Percentiles rank a stretch among this genome's conserved stretches.
Evolutionary conservation across 495 filamentous ascomycete species (phyloP).

Genomic region (Penicillium bialowiezense): DNA sequence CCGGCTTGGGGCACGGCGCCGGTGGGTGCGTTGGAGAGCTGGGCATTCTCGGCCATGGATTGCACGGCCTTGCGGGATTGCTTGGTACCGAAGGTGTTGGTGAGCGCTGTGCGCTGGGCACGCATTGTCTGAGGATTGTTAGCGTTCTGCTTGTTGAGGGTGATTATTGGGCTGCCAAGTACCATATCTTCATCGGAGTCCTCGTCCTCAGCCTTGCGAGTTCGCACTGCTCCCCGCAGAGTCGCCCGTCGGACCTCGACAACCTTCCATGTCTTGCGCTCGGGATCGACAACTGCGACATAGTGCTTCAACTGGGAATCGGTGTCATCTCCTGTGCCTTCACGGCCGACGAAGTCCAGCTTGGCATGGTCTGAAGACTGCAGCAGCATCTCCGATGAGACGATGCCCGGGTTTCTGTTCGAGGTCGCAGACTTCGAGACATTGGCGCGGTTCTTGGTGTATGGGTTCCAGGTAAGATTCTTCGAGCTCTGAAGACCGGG

Average conservation of each 20-base stretch:
- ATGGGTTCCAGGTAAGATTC: slow-evolving; percentile 59
- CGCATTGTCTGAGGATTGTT: slow-evolving; percentile 38
- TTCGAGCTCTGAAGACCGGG: slow-evolving; percentile 62
- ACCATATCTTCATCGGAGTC: slow-evolving; percentile 42
- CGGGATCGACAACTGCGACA: slow-evolving; percentile 78
- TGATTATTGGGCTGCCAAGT: too few relatives aligned
- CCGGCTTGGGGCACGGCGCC: slow-evolving; percentile 54
- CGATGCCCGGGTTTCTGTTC: slow-evolving; percentile 41
- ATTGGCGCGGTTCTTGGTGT: slow-evolving; percentile 52
- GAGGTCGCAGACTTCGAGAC: slow-evolving; percentile 28
- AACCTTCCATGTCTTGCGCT: slow-evolving; percentile 67
- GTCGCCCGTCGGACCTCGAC: slow-evolving; percentile 73
- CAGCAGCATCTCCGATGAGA: slow-evolving; percentile 66
- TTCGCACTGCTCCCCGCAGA: slow-evolving; percentile 62
- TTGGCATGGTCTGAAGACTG: slow-evolving; percentile 72
- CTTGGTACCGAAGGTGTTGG: slow-evolving; percentile 89
- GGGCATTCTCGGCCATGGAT: slow-evolving; percentile 75
- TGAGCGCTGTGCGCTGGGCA: slow-evolving; percentile 66
- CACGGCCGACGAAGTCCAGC: slow-evolving; percentile 77
- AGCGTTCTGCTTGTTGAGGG: background rate
- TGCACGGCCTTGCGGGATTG: slow-evolving; percentile 85
- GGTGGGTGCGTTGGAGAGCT: slow-evolving; percentile 48
- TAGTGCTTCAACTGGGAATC: slow-evolving; percentile 78
- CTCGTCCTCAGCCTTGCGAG: slow-evolving; percentile 40
- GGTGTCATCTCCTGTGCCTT: slow-evolving; percentile 59